These are phyloP conservation scores for Fusarium falciforme DNA, from an alignment of 2,329 filamentous ascomycete genomes.

Conservation along the genomic window DNA sequence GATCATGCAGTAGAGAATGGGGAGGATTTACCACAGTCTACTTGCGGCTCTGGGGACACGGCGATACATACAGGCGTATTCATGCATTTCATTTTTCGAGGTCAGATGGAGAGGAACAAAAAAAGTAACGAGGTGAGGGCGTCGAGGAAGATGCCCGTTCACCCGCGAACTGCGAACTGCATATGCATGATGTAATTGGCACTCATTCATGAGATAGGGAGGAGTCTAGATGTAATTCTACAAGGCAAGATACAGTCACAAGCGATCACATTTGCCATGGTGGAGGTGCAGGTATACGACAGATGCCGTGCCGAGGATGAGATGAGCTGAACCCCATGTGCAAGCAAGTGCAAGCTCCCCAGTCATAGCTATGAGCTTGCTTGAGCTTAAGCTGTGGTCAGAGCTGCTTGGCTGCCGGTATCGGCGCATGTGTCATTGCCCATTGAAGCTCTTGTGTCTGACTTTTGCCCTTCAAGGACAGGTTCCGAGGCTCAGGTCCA, in stretches of 20 bases:
- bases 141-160: background rate
- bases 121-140: background rate
- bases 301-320: conserved; percentile 22
- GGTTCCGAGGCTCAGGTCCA: conserved; percentile 7
- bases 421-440: conserved; percentile 23
- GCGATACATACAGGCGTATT: background rate
- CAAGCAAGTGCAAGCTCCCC: background rate
- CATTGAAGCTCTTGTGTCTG: background rate
- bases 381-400: conserved; percentile 12
- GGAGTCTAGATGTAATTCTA: background rate
- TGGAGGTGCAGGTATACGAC: background rate
- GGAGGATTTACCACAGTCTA: conserved; percentile 4
- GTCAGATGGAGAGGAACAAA: conserved; percentile 1
- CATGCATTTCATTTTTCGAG: conserved; percentile 14
- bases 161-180: background rate
- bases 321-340: conserved; percentile 18
- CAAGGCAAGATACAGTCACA: conserved; percentile 5
- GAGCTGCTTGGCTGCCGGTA: conserved; percentile 25
- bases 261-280: background rate
- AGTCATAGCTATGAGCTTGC: background rate
- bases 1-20: conserved; percentile 13
- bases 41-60: conserved; percentile 11
- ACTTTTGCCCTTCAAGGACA: background rate
- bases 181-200: conserved; percentile 9
- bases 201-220: background rate